Evolutionary conservation across 768 basidiomycete species (phyloP), one percentile per base, ranked within the genome.

Genomic region (Gyrodon lividus): DNA sequence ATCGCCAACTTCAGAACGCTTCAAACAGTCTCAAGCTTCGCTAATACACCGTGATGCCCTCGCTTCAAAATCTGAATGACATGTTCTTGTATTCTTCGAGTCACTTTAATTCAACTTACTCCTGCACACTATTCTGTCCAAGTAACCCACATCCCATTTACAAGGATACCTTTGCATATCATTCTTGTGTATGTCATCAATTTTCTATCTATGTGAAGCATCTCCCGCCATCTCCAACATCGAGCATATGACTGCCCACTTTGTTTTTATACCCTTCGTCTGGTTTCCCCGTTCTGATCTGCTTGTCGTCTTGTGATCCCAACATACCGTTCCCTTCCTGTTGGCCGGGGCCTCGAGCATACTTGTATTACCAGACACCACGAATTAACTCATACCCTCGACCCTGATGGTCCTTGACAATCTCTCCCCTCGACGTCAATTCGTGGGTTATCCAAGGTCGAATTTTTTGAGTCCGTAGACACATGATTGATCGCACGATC

Each of bases 1-100:
- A 6, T 85, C 85, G 1, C 82, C 80, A 9, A 74, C 80, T 1
- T 76, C 78, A 46, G 71, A 79, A 51, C 82, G 82, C 49, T 78
- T 77, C 69, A 77, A 69, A 60, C 72, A 76, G 63, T 66, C 69
- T 19, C 72, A 67, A 30, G 69, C 71, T 34, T 70, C 54, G 51
- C 65, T 60, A 61, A 64, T 63, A 50, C 51, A 41, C 58, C 65
- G 55, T 60, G 68, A 57, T 47, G 54, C 43, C 34, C 42, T 41
- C 3, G 48, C 50, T 50, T 55, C 61, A 30, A 52, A 48, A 52
- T 61, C 53, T 48, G 65, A 60, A 53, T 63, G 40, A 44, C 45
- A 26, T 46, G 14, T 23, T 30, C 34, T 42, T 26, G 22, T 38
- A 28, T 40, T 31, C n/a, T 20, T 46, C 17, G 7, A 24, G n/a